These are phyloP conservation scores for Vicia sativa DNA, from an alignment of 306 rosid species.

Conservation along the genomic window DNA sequence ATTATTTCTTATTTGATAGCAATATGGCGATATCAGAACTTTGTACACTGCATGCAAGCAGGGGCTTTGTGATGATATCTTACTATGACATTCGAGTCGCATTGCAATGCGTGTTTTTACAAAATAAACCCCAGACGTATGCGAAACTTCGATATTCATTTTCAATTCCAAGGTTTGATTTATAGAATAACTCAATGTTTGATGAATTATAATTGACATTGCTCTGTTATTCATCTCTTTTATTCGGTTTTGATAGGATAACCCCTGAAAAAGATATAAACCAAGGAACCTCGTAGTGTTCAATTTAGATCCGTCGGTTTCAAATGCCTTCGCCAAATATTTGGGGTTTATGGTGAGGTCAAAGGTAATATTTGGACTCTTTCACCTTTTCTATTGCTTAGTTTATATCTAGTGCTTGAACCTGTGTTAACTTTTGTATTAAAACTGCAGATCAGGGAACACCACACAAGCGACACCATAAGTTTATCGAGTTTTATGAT, in stretches of 20 bases:
- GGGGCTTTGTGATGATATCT: conserved; percentile 97
- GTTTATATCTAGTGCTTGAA: conserved; percentile 27
- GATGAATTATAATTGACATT: conserved; percentile 2
- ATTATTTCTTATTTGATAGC: conserved; percentile 54
- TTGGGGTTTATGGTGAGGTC: conserved; percentile 93
- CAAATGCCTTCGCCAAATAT: conserved; percentile 89
- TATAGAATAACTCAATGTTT: conserved; percentile 17
- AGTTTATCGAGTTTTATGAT: conserved; percentile 87
- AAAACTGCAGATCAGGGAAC: conserved; percentile 88
- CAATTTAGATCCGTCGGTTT: conserved; percentile 90
- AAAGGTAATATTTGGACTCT: conserved; percentile 53
- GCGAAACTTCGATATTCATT: conserved; percentile 97
- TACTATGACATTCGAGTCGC: conserved; percentile 89
- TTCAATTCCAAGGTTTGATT: conserved; percentile 93
- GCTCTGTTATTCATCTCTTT: conserved; percentile 34
- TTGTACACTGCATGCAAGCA: conserved; percentile 95
- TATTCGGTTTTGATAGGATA: conserved; percentile 63
- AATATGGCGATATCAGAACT: conserved; percentile 92
- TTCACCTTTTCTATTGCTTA: background rate
- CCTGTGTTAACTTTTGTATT: conserved; percentile 21
- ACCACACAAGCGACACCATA: conserved; percentile 94
- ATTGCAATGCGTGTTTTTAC: conserved; percentile 91
- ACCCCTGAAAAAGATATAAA: conserved; percentile 93
- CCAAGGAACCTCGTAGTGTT: conserved; percentile 98
- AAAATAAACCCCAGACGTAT: conserved; percentile 86